These are phyloP conservation scores for Lactarius deliciosus DNA, from an alignment of 768 basidiomycete species.

Conservation along the genomic window DNA sequence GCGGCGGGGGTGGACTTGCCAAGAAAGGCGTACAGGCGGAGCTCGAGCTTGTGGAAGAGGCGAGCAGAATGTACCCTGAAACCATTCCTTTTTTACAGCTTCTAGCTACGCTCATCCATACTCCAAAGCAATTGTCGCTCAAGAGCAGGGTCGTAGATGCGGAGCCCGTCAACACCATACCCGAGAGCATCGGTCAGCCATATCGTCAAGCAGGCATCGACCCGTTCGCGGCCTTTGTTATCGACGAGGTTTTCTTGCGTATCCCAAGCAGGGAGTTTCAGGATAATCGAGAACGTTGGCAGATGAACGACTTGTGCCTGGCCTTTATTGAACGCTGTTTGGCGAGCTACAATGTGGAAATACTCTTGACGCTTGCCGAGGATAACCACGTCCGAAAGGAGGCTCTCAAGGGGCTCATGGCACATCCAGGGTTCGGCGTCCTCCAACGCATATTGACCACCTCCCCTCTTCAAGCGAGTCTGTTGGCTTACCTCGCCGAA, in stretches of 20 bases:
- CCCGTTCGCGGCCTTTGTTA: conserved; percentile 81
- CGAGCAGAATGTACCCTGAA: conserved; percentile 76
- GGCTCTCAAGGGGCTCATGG: conserved; percentile 51
- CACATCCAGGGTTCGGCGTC: conserved; percentile 87
- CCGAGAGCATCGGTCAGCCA: conserved; percentile 76
- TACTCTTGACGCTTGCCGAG: conserved; percentile 58
- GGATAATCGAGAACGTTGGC: conserved; percentile 77
- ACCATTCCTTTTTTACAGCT: conserved; percentile 87
- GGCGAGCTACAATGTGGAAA: conserved; percentile 78
- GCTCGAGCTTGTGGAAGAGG: conserved; percentile 83
- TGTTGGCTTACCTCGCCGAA: conserved; percentile 80
- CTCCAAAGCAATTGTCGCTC: conserved; percentile 67
- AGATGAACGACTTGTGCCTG: conserved; percentile 80
- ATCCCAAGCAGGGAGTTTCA: conserved; percentile 74
- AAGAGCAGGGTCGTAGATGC: conserved; percentile 58
- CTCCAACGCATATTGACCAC: conserved; percentile 75
- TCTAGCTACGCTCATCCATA: conserved; percentile 80
- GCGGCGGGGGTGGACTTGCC: conserved; percentile 49
- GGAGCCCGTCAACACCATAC: conserved; percentile 70
- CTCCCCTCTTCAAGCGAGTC: conserved; percentile 65
- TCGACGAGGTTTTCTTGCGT: conserved; percentile 85
- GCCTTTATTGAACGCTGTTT: conserved; percentile 83
- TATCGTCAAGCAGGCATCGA: conserved; percentile 78
- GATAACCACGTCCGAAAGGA: conserved; percentile 54
- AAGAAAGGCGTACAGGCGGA: conserved; percentile 83